Base-by-base conservation (phyloP, 2,329 filamentous ascomycete species). In the Aureobasidium mangrovei region DNA sequence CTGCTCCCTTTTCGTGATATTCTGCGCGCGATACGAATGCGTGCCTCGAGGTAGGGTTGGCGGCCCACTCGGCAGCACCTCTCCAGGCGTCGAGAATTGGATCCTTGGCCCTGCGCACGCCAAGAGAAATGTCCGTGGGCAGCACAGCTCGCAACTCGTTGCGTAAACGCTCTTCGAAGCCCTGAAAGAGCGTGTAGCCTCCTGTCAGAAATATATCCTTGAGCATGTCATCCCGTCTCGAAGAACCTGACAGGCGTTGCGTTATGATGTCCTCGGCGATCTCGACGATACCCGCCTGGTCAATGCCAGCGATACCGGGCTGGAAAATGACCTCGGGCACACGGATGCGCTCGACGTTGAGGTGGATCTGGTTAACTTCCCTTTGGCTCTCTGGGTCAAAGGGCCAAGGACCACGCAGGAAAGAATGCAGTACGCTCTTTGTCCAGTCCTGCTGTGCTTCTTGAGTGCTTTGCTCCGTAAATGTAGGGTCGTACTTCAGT, bases 381-480 rank as follows among this genome's bases (percentile, higher is more conserved):
- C 84, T 82, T 62, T 93, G 86, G 55, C 83, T 87, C 54, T 89
- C 83, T 0, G 83, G 74, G 61, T 97, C 86, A 60, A 90, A 95
- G 0, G 91, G 88, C 62, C 89, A 86, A 0, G 91, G 88, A 0
- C 93, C 93, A 53, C 90, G 86, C 36, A 88, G 74, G 71, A 96
- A 98, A 6, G 90, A 88, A 70, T 98, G 93, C 18, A 97, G 74
- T 46, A 96, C 77, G 44, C 83, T 88, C 69, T 93, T 95, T 10
- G 86, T 94, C 93, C 93, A 98, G 74, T 97, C 93, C 29, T 84
- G 85, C 70, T 96, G 89, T 0, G 91, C 91, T 60, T 91, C 91
- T 53, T 90, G 82, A 0, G 91, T 97, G 68, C 94, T 84, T 60
- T 96, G 85, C 69, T 97, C 91, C 2, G 86, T 91, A 66, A 98